Percentiles rank a stretch among this genome's conserved stretches.
Conservation (phyloP, 306 rosid species). For the Fagus sylvatica region DNA sequence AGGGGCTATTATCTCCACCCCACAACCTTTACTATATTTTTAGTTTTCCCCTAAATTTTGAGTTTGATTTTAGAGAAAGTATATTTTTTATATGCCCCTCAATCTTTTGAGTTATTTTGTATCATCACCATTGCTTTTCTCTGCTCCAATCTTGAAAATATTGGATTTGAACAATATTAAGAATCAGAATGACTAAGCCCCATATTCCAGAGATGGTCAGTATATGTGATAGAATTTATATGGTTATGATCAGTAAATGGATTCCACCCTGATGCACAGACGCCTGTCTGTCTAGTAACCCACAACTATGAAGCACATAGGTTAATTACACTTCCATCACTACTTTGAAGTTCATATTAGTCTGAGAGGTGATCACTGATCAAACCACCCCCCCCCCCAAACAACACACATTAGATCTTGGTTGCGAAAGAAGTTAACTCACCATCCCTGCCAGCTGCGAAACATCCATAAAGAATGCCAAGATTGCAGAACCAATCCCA, state of each 20-base stretch:
- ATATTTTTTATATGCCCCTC: too few relatives aligned
- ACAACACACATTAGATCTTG: constrained; percentile 11
- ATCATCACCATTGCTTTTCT: neutral
- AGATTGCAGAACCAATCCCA: constrained; percentile 66
- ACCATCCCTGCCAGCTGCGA: constrained; percentile 90
- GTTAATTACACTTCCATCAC: neutral
- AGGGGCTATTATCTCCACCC: too few relatives aligned
- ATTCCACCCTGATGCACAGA: neutral
- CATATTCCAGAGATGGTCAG: neutral
- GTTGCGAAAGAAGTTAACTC: constrained; percentile 30
- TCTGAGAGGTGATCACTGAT: neutral
- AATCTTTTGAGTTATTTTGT: too few relatives aligned
- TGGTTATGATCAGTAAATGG: neutral
- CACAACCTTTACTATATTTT: too few relatives aligned
- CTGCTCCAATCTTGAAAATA: neutral
- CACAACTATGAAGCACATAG: neutral
- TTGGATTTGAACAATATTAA: neutral
- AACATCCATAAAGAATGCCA: constrained; percentile 88
- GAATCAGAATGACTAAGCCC: neutral
- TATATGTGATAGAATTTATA: neutral
- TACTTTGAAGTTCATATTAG: constrained; percentile 6
- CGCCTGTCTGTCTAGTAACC: neutral
- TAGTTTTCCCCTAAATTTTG: too few relatives aligned
- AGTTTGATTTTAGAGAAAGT: too few relatives aligned
- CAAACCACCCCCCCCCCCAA: too few relatives aligned